Percentiles rank a stretch among this genome's conserved stretches.
Evolutionary conservation across 768 basidiomycete species (phyloP).

Genomic region (Tulasnella sp.): DNA sequence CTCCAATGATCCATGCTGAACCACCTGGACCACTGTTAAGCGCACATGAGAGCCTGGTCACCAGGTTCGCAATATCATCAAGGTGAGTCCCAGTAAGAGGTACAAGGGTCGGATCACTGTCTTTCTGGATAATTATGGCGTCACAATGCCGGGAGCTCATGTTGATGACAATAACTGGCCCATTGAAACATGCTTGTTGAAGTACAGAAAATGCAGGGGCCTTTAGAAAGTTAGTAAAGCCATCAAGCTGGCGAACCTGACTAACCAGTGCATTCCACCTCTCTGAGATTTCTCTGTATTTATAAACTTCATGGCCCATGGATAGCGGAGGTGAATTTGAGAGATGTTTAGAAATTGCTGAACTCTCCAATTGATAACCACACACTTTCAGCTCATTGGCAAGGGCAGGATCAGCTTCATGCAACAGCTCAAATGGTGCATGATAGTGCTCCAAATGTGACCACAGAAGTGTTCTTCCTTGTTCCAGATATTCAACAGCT

Average conservation of each 20-base stretch:
- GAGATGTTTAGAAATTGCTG: too few relatives aligned
- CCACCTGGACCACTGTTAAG: neutral
- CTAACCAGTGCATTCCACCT: neutral
- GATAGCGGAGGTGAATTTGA: too few relatives aligned
- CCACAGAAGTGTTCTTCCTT: neutral
- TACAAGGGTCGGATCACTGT: neutral
- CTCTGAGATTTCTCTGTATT: too few relatives aligned
- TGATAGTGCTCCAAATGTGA: neutral
- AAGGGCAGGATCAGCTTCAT: too few relatives aligned
- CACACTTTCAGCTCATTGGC: too few relatives aligned
- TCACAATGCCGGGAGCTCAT: neutral
- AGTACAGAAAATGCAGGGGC: neutral
- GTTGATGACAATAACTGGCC: neutral
- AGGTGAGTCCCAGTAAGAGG: neutral
- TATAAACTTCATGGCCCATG: too few relatives aligned
- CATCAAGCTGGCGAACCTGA: neutral
- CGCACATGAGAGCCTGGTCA: neutral
- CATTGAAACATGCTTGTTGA: neutral
- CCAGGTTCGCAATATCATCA: neutral
- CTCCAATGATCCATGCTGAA: too few relatives aligned
- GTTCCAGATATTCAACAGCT: slow-evolving; percentile 10
- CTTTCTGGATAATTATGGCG: neutral
- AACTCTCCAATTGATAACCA: too few relatives aligned
- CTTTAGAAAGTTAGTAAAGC: neutral
- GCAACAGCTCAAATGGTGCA: too few relatives aligned